phyloP scores from a whole-genome alignment of 257 asterid species.

The Rauvolfia tetraphylla region DNA sequence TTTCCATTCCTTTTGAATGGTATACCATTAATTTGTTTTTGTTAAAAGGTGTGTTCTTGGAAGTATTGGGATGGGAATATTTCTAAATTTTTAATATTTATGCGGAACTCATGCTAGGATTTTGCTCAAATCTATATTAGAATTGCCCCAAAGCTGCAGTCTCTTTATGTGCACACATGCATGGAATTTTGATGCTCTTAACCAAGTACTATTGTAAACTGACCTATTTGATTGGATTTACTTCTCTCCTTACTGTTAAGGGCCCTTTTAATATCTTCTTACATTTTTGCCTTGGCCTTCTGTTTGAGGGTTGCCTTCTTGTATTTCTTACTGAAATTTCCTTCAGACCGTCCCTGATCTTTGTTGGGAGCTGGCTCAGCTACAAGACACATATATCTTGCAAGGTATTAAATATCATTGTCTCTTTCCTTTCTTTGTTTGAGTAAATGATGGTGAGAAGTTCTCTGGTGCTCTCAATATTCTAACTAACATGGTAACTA shows the following conservation, averaged over 20 bases:
- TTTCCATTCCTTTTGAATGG: not conserved
- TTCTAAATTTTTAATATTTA: not conserved
- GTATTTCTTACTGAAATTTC: conserved; percentile 28
- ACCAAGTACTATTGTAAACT: not conserved
- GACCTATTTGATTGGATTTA: not conserved
- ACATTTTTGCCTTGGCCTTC: conserved; percentile 6
- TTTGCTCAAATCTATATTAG: not conserved
- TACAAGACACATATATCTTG: conserved; percentile 93
- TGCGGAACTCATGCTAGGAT: not conserved
- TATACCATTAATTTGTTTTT: not conserved
- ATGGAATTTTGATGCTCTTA: not conserved
- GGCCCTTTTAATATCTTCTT: not conserved
- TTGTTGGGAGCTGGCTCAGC: conserved; percentile 97
- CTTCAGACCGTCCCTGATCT: conserved; percentile 88
- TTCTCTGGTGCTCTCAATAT: conserved; percentile 14
- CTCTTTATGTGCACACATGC: not conserved
- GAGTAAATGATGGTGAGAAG: not conserved
- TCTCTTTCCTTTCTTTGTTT: not conserved
- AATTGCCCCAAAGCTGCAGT: not conserved
- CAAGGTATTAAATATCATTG: conserved; percentile 55
- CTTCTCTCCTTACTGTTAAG: not conserved
- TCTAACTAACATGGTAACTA: conserved; percentile 3
- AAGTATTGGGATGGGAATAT: not conserved
- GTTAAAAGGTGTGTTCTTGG: not conserved
- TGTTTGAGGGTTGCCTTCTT: not conserved